A percentile compares a stretch with the other conserved stretches of the same genome.
Conservation (phyloP, 495 filamentous ascomycete species). For the Opeltia flavorubescens region DNA sequence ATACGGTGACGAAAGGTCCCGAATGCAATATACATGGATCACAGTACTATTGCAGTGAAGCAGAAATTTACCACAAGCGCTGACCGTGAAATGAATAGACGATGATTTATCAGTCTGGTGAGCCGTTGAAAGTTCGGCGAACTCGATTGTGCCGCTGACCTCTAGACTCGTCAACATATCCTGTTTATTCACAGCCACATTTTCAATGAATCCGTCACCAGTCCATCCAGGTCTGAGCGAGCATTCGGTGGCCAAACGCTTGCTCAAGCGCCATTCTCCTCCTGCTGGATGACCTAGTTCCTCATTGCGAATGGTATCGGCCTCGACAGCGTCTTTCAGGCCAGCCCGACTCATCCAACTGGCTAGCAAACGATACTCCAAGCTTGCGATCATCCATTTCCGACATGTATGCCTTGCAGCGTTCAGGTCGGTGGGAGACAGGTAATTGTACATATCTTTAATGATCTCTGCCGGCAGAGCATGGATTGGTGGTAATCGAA, state of each 20-base stretch:
- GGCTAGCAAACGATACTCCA: constrained; percentile 38
- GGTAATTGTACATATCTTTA: constrained; percentile 39
- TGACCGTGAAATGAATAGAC: constrained; percentile 33
- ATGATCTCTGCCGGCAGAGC: constrained; percentile 47
- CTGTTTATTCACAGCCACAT: constrained; percentile 11
- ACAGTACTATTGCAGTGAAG: constrained; percentile 41
- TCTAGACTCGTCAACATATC: not conserved
- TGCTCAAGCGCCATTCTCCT: constrained; percentile 43
- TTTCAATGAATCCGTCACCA: constrained; percentile 23
- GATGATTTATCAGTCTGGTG: not conserved
- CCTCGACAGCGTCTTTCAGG: constrained; percentile 38
- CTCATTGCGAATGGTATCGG: constrained; percentile 21
- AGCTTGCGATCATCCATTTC: constrained; percentile 49
- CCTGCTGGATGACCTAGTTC: constrained; percentile 19
- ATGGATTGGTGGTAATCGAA: constrained; percentile 20
- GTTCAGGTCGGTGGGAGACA: constrained; percentile 49
- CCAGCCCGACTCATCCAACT: constrained; percentile 42
- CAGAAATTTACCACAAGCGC: constrained; percentile 45
- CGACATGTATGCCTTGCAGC: constrained; percentile 51
- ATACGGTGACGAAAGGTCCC: constrained; percentile 11
- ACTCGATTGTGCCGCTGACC: constrained; percentile 16
- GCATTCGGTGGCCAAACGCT: constrained; percentile 46
- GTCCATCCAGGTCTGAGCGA: constrained; percentile 36
- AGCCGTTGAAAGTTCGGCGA: constrained; percentile 12
- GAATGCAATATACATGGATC: constrained; percentile 48